Base-by-base conservation (phyloP, 768 basidiomycete species). In the Auricularia heimuer region DNA sequence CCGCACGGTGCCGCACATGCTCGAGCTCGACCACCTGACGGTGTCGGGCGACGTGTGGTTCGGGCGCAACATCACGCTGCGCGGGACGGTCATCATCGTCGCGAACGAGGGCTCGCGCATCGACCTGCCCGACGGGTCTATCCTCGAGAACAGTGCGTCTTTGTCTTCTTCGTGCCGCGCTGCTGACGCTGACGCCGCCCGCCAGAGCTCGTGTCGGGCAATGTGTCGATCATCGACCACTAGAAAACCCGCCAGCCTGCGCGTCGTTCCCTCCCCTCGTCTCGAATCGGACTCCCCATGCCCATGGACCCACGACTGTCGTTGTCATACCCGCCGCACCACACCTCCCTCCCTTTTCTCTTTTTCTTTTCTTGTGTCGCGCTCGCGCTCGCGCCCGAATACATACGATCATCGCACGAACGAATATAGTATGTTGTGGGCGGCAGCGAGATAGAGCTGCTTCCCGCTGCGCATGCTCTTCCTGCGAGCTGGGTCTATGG, bases 11-110 rank as follows among this genome's bases (percentile, higher is more conserved):
- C 94, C 94, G 36, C 85, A 85, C 72, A 90, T 97, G 69, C 77
- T 92, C 67, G 94, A 97, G 72, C 80, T 96, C 68, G 95, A 97
- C 75, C 94, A 97, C 77, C 81, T 97, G 76, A 97, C 95, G 10
- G 92, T 97, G 47, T 87, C 90, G 51, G 94, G 92, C 47, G 91
- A 95, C 74, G 92, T 95, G 39, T 85, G 87, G 79, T 94, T 96
- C 74, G 93, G 93, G 24, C 85, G 88, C 66, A 89, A 89, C 71
- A 87, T 92, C 37, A 90, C 89, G 33, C 81, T 96, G 58, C 85
- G 89, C 34, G 93, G 94, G 4, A 96, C 94, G 39, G 93, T 95
- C 71, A 94, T 96, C 69, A 83, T 90, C 65, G 87, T 90, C 66
- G 88, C 91, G 66, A 90, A 89, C 70, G 90, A 93, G 73, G 88